Evolutionary conservation across 75 land plant genomes (phyloP).

Genomic region (Pinus tabuliformis): DNA sequence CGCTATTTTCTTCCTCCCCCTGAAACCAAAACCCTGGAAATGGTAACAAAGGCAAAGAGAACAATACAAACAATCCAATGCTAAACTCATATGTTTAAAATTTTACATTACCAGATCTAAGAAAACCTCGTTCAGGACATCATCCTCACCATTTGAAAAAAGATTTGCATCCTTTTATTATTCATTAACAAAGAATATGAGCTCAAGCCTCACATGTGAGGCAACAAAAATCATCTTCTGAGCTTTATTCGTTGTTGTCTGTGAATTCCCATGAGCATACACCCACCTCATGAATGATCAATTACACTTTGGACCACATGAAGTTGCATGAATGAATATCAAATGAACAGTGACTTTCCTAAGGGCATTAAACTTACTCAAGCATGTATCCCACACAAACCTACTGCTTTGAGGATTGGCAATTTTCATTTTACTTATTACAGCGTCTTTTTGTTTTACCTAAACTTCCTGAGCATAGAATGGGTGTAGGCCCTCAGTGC

Average conservation of each 20-base stretch:
- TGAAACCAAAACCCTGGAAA: conserved; percentile 3
- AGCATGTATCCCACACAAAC: conserved; percentile 87
- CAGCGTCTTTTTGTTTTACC: conserved; percentile 69
- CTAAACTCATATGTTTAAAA: conserved; percentile 5
- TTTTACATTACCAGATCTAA: conserved; percentile 27
- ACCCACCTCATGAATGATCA: conserved; percentile 71
- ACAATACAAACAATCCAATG: conserved; percentile 7
- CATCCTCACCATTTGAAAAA: conserved; percentile 56
- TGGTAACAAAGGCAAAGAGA: conserved; percentile 2
- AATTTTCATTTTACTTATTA: conserved; percentile 67
- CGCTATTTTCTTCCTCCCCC: background rate
- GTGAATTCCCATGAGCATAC: conserved; percentile 31
- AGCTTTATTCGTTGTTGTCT: conserved; percentile 49
- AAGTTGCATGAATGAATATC: conserved; percentile 81
- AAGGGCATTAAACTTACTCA: conserved; percentile 75
- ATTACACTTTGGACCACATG: conserved; percentile 73
- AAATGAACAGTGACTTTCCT: conserved; percentile 81
- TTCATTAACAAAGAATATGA: conserved; percentile 60
- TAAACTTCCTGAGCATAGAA: conserved; percentile 90
- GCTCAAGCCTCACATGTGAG: conserved; percentile 72
- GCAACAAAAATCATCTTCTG: conserved; percentile 87
- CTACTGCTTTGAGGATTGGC: conserved; percentile 82
- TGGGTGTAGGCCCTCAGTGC: conserved; percentile 84
- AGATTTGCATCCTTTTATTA: conserved; percentile 80
- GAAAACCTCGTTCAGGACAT: conserved; percentile 55